phyloP scores from a whole-genome alignment of 1,139 yeast genomes.

The Geotrichum siamense region DNA sequence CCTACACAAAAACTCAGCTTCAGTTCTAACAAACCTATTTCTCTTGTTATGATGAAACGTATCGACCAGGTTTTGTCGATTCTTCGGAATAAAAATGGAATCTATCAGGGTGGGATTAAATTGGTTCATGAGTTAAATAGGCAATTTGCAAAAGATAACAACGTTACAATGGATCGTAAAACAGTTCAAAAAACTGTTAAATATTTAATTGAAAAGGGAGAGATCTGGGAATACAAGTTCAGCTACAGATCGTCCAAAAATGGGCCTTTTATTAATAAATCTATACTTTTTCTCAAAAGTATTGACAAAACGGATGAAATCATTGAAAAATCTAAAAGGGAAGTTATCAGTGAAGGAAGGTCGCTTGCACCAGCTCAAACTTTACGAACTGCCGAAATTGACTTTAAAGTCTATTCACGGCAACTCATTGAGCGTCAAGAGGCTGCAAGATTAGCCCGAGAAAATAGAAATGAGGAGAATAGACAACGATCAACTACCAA shows the following conservation, averaged over 20 bases:
- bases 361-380: neutral
- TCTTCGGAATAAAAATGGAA: constrained; percentile 32
- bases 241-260: constrained; percentile 17
- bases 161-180: constrained; percentile 32
- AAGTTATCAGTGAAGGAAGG: constrained; percentile 7
- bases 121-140: constrained; percentile 26
- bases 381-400: constrained; percentile 8
- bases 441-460: constrained; percentile 3
- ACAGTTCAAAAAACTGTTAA: constrained; percentile 29
- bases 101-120: constrained; percentile 28
- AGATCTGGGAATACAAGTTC: constrained; percentile 22
- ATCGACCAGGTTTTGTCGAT: constrained; percentile 30
- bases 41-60: constrained; percentile 25
- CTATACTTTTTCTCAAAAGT: constrained; percentile 22
- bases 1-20: neutral
- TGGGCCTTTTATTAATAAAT: constrained; percentile 20
- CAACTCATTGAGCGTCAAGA: constrained; percentile 9
- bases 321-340: constrained; percentile 9
- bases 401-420: constrained; percentile 12
- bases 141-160: constrained; percentile 21
- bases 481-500: neutral
- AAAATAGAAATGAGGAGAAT: neutral
- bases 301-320: constrained; percentile 21
- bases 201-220: constrained; percentile 25
- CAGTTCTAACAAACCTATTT: constrained; percentile 1